Evolutionary conservation across 176 grass and related monocot genomes (phyloP).

Genomic region (Carex littledalei): DNA sequence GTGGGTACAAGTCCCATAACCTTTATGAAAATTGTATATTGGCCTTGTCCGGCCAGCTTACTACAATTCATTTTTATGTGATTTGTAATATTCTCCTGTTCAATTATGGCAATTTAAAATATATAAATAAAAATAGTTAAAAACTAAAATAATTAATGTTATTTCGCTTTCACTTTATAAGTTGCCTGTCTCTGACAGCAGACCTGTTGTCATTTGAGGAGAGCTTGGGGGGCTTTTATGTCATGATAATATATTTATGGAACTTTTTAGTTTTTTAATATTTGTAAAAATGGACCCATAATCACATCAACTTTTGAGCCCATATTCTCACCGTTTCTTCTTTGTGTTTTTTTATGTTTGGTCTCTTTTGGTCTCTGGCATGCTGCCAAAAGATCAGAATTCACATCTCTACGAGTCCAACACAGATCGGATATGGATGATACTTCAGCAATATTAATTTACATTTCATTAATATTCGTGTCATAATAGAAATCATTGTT

Average conservation of each 20-base stretch:
- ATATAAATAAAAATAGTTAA: background rate
- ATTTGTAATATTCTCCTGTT: background rate
- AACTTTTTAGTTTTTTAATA: background rate
- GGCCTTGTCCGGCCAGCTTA: background rate
- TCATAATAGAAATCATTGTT: too few species aligned
- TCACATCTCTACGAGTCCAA: background rate
- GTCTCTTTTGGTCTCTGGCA: background rate
- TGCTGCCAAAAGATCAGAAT: background rate
- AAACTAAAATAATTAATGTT: background rate
- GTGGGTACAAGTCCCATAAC: background rate
- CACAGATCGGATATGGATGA: too few species aligned
- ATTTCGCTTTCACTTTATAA: background rate
- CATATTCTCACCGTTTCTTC: constrained; percentile 19
- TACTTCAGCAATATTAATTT: background rate
- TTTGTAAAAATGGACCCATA: background rate
- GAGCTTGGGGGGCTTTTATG: background rate
- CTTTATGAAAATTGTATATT: background rate
- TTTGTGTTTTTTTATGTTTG: background rate
- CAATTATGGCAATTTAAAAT: background rate
- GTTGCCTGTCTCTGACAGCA: background rate
- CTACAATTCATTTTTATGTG: background rate
- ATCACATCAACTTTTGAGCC: constrained; percentile 2
- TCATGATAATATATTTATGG: background rate
- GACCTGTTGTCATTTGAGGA: background rate
- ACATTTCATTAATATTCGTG: background rate